phyloP scores from a whole-genome alignment of 2,329 filamentous ascomycete genomes.

The Diaporthe sp. region DNA sequence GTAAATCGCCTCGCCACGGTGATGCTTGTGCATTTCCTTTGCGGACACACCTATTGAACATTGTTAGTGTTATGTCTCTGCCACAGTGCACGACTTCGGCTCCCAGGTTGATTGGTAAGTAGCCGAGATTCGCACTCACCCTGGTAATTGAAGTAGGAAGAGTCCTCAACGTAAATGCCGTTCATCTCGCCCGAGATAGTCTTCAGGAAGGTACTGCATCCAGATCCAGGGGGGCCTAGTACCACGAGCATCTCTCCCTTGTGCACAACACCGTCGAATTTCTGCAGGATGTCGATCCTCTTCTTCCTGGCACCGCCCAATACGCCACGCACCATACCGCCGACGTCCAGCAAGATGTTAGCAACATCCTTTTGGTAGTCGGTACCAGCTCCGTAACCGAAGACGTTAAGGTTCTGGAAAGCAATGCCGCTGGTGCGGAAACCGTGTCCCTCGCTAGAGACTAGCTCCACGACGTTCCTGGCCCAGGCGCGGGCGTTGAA shows the following conservation, averaged over 20 bases:
- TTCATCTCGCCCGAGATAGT: conserved; percentile 87
- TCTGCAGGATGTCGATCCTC: conserved; percentile 76
- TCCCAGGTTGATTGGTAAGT: neutral
- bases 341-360: conserved; percentile 70
- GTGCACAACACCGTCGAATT: conserved; percentile 77
- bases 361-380: conserved; percentile 79
- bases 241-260: conserved; percentile 83
- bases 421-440: conserved; percentile 75
- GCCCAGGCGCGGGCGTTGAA: conserved; percentile 71
- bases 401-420: conserved; percentile 77
- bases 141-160: conserved; percentile 86
- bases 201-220: conserved; percentile 88
- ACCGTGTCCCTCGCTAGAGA: conserved; percentile 64
- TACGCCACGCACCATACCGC: conserved; percentile 60
- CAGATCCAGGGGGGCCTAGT: conserved; percentile 78
- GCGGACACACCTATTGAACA: conserved; percentile 68
- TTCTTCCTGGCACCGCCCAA: conserved; percentile 63
- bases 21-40: conserved; percentile 81
- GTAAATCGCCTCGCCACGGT: conserved; percentile 89
- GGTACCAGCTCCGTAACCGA: conserved; percentile 75
- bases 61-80: neutral
- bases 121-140: conserved; percentile 56
- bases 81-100: neutral
- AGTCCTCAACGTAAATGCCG: conserved; percentile 79
- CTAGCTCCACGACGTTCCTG: conserved; percentile 68